Evolutionary conservation across 441 rosid genomes (phyloP).

Genomic region (Flueggea neowawraea): DNA sequence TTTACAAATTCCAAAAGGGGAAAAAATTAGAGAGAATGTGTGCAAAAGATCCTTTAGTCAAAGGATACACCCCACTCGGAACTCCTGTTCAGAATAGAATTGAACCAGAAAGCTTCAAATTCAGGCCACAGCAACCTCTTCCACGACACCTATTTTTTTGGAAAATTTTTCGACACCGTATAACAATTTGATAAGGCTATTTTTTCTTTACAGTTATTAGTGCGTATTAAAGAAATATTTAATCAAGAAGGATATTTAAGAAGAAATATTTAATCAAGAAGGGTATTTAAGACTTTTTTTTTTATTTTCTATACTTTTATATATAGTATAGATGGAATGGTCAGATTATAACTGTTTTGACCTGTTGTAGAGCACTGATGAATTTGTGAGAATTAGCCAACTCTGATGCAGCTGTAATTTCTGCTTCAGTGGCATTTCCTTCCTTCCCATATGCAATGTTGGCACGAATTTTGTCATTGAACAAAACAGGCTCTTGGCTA

Average conservation of each 20-base stretch:
- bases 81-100: conserved; percentile 93
- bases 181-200: not conserved
- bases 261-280: too few species aligned
- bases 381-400: conserved; percentile 63
- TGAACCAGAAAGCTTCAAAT: conserved; percentile 98
- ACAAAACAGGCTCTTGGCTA: conserved; percentile 61
- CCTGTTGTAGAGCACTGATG: conserved; percentile 17
- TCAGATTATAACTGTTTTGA: not conserved
- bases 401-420: conserved; percentile 48
- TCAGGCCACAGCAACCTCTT: conserved; percentile 85
- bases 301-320: too few species aligned
- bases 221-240: too few species aligned
- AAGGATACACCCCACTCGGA: conserved; percentile 99
- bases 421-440: conserved; percentile 47
- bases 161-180: not conserved
- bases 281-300: too few species aligned
- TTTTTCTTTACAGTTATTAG: not conserved
- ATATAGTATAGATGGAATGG: too few species aligned
- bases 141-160: too few species aligned
- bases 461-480: conserved; percentile 54
- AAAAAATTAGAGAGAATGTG: not conserved
- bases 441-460: conserved; percentile 64
- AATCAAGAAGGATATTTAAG: too few species aligned
- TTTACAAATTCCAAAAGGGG: not conserved
- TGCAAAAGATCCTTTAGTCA: conserved; percentile 11